phyloP scores from a whole-genome alignment of 805 yeast genomes.

The Lipomyces sp. region DNA sequence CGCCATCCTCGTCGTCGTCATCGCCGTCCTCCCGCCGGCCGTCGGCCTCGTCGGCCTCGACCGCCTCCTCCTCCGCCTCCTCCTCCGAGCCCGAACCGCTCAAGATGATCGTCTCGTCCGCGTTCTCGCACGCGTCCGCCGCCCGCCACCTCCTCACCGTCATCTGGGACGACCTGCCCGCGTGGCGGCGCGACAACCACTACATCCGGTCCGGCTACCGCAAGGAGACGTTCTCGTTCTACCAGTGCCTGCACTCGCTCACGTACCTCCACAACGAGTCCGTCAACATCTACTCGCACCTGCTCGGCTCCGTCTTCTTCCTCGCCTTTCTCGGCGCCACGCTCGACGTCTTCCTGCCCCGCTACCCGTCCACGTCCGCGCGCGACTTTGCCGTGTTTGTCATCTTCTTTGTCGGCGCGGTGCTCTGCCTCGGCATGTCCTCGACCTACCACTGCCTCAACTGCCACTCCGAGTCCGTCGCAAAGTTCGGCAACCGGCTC shows the following conservation, averaged over 20 bases:
- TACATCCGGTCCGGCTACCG: conserved; percentile 64
- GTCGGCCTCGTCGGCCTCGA: background rate
- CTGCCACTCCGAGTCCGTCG: conserved; percentile 57
- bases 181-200: conserved; percentile 75
- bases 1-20: background rate
- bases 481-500: conserved; percentile 60
- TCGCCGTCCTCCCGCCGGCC: background rate
- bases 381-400: conserved; percentile 52
- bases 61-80: background rate
- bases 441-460: conserved; percentile 66
- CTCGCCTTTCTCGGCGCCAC: conserved; percentile 21
- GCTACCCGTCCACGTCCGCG: conserved; percentile 34
- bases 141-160: conserved; percentile 15
- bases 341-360: conserved; percentile 29
- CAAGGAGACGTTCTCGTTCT: conserved; percentile 49
- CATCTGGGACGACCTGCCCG: conserved; percentile 56
- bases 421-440: conserved; percentile 58
- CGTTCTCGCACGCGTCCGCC: no score
- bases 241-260: conserved; percentile 49
- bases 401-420: conserved; percentile 56
- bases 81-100: background rate
- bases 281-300: conserved; percentile 66
- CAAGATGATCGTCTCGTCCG: conserved; percentile 2
- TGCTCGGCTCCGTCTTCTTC: conserved; percentile 38
- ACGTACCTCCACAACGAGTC: conserved; percentile 65